These are phyloP conservation scores for Sarcomyxa edulis DNA, from an alignment of 768 basidiomycete species.

Conservation along the genomic window DNA sequence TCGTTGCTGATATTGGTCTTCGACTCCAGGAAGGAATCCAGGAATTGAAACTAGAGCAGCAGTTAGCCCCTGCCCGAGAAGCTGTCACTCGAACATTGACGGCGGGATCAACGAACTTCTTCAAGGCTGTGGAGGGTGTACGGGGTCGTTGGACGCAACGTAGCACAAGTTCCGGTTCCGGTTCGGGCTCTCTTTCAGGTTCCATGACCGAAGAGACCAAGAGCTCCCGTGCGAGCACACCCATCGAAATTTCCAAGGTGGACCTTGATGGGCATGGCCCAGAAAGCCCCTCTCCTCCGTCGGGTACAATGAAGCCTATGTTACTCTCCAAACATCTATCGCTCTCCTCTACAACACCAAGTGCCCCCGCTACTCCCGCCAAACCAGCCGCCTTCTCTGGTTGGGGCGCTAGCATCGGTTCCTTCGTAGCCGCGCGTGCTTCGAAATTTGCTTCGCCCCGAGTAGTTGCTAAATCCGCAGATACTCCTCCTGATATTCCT, in stretches of 20 bases:
- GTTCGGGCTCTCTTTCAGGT: constrained; percentile 13
- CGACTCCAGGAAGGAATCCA: constrained; percentile 92
- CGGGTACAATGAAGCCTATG: constrained; percentile 7
- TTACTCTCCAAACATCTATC: constrained; percentile 15
- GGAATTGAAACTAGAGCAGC: constrained; percentile 88
- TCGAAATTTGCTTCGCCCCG: constrained; percentile 30
- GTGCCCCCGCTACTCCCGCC: constrained; percentile 10
- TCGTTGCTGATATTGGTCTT: constrained; percentile 87
- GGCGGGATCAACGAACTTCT: constrained; percentile 72
- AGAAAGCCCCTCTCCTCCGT: not conserved
- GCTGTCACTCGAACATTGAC: constrained; percentile 76
- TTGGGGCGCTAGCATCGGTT: constrained; percentile 43
- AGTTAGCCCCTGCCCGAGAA: constrained; percentile 89
- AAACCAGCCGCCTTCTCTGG: constrained; percentile 28
- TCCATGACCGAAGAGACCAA: constrained; percentile 15
- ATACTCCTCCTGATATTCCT: no score
- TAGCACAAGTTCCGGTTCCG: constrained; percentile 12
- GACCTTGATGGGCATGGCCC: constrained; percentile 1
- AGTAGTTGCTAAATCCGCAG: no score
- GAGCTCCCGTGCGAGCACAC: constrained; percentile 28
- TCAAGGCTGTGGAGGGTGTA: constrained; percentile 89
- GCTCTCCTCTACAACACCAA: constrained; percentile 9
- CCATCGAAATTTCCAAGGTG: constrained; percentile 8
- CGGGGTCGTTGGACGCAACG: constrained; percentile 60
- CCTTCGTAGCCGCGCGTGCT: constrained; percentile 37